Evolutionary conservation across 2,329 filamentous ascomycete species (phyloP).

Genomic region (Xylaria arbuscula): DNA sequence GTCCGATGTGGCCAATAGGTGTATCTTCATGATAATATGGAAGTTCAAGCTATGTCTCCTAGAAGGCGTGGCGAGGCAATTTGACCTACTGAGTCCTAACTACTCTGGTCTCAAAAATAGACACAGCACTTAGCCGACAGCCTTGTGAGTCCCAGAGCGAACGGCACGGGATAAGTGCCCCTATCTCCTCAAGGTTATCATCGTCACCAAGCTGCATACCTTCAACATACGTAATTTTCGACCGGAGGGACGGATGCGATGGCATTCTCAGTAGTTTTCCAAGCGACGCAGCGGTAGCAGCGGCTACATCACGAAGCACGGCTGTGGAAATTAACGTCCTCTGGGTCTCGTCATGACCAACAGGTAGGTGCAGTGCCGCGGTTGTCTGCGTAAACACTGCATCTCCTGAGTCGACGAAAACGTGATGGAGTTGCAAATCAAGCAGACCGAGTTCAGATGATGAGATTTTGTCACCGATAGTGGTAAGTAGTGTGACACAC

Average conservation of each 20-base stretch:
- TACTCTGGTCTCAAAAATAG: conserved; percentile 47
- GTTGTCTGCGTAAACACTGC: conserved; percentile 45
- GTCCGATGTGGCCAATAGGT: not conserved
- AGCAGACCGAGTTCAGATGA: conserved; percentile 4
- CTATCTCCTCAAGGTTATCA: conserved; percentile 36
- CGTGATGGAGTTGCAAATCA: conserved; percentile 41
- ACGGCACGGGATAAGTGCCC: conserved; percentile 54
- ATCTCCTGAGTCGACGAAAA: conserved; percentile 40
- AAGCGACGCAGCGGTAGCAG: conserved; percentile 32
- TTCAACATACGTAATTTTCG: conserved; percentile 48
- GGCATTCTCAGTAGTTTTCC: conserved; percentile 16
- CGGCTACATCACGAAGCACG: conserved; percentile 23
- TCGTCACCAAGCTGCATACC: conserved; percentile 34
- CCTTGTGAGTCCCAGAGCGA: conserved; percentile 57
- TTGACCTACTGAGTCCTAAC: conserved; percentile 12
- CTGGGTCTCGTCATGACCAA: conserved; percentile 5
- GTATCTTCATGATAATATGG: not conserved
- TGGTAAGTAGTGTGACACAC: conserved; percentile 40
- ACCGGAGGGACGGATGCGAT: conserved; percentile 12
- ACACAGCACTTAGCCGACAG: conserved; percentile 51
- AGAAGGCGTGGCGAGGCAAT: not conserved
- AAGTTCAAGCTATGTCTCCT: no score
- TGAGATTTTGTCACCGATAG: not conserved
- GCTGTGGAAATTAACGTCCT: conserved; percentile 6
- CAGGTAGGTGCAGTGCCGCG: conserved; percentile 21